These are phyloP conservation scores for Boletus rufocinnamomeus DNA, from an alignment of 768 basidiomycete genomes.

Conservation along the genomic window DNA sequence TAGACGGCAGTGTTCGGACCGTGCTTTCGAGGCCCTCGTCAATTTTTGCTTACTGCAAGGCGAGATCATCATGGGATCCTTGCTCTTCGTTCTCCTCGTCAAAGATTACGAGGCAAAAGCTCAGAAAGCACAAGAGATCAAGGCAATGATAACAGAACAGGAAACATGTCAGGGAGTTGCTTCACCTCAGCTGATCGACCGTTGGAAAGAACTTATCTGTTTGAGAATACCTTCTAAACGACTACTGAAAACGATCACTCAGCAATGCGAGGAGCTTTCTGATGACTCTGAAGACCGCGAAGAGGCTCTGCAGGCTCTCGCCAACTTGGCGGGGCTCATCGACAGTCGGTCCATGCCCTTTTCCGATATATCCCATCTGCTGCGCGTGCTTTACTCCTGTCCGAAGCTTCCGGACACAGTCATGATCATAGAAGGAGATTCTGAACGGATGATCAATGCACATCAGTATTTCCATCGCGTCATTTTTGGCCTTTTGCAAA, in stretches of 20 bases:
- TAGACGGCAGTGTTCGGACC: slow-evolving; percentile 55
- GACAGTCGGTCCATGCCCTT: slow-evolving; percentile 52
- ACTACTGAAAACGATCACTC: slow-evolving; percentile 37
- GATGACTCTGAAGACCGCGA: slow-evolving; percentile 29
- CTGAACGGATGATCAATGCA: slow-evolving; percentile 38
- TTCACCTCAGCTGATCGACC: slow-evolving; percentile 18
- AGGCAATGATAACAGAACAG: slow-evolving; percentile 22
- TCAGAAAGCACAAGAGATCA: slow-evolving; percentile 31
- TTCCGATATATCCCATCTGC: slow-evolving; percentile 43
- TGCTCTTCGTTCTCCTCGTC: slow-evolving; percentile 65
- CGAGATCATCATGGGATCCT: slow-evolving; percentile 74
- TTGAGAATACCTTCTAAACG: slow-evolving; percentile 29
- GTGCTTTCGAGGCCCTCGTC: slow-evolving; percentile 62
- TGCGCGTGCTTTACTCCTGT: slow-evolving; percentile 49
- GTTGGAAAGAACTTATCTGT: slow-evolving; percentile 22
- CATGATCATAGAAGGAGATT: slow-evolving; percentile 37
- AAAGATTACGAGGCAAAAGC: slow-evolving; percentile 59
- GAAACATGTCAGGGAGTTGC: slow-evolving; percentile 13
- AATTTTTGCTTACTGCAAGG: slow-evolving; percentile 71
- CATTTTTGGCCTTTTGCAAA: slow-evolving; percentile 42
- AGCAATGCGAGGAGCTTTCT: slow-evolving; percentile 32
- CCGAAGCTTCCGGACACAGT: slow-evolving; percentile 43
- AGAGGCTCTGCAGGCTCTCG: slow-evolving; percentile 58
- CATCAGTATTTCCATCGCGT: slow-evolving; percentile 52
- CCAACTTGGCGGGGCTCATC: slow-evolving; percentile 55